Evolutionary conservation across 805 yeast genomes (phyloP).

Genomic region (Tetrapisispora namnaoensis): DNA sequence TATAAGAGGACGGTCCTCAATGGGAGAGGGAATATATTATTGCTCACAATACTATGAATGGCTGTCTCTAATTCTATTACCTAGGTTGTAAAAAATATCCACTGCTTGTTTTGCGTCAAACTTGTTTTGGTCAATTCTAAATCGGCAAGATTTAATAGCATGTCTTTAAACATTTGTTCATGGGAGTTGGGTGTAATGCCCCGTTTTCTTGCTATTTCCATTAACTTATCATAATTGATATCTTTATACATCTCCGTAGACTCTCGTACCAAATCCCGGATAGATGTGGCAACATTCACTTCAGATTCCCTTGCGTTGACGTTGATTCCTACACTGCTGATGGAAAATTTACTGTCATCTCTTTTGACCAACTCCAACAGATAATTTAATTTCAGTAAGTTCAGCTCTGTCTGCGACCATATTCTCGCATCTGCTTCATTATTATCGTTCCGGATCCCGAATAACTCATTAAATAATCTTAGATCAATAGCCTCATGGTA

Average conservation of each 20-base stretch:
- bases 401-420: not conserved
- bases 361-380: not conserved
- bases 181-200: not conserved
- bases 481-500: not conserved
- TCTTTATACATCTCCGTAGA: constrained; percentile 16
- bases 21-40: no score
- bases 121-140: constrained; percentile 10
- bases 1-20: not conserved
- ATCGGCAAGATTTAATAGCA: constrained; percentile 12
- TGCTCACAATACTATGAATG: no score
- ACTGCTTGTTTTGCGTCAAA: constrained; percentile 6
- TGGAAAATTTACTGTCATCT: not conserved
- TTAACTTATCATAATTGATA: constrained; percentile 18
- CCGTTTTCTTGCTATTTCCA: constrained; percentile 16
- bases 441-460: constrained; percentile 1
- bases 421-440: not conserved
- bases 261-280: constrained; percentile 19
- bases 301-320: not conserved
- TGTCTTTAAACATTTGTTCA: constrained; percentile 6
- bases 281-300: not conserved
- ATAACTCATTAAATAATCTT: not conserved
- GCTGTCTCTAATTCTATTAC: no score
- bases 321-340: constrained; percentile 2
- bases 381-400: not conserved
- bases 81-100: constrained; percentile 16